Percentiles rank a stretch among this genome's conserved stretches.
phyloP scores from a whole-genome alignment of 495 filamentous ascomycete genomes.

The Penicillium angulare region DNA sequence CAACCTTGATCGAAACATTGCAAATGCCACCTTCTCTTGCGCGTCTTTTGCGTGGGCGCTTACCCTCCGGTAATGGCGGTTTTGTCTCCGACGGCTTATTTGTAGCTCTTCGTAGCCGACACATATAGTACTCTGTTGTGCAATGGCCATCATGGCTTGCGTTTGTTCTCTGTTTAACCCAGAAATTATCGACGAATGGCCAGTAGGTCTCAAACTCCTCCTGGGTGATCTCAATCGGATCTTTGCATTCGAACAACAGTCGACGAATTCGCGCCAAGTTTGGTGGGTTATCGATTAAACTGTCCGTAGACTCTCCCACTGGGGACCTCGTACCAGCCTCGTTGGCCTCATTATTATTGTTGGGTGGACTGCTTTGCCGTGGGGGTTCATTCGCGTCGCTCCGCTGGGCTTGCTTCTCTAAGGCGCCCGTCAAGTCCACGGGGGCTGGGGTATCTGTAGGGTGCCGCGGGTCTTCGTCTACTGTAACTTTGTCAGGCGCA shows the following conservation, averaged over 20 bases:
- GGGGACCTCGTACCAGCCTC: too few relatives aligned
- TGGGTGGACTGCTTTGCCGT: background rate
- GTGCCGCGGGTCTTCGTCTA: slow-evolving; percentile 10
- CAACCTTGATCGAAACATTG: slow-evolving; percentile 52
- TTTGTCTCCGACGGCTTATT: slow-evolving; percentile 42
- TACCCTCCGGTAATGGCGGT: slow-evolving; percentile 48
- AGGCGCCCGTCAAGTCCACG: slow-evolving; percentile 26
- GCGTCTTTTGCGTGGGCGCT: slow-evolving; percentile 48
- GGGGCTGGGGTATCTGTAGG: slow-evolving; percentile 3
- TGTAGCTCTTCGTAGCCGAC: slow-evolving; percentile 46
- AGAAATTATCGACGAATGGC: slow-evolving; percentile 56
- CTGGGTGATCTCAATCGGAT: slow-evolving; percentile 51
- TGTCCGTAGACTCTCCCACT: slow-evolving; percentile 11
- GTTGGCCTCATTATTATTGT: background rate
- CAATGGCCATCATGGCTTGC: slow-evolving; percentile 49
- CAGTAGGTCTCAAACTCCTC: slow-evolving; percentile 54
- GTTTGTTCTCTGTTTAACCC: slow-evolving; percentile 52
- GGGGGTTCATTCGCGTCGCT: slow-evolving; percentile 3
- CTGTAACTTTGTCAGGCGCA: slow-evolving; percentile 7
- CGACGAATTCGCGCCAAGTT: slow-evolving; percentile 46
- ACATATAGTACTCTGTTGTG: slow-evolving; percentile 54
- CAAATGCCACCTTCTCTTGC: slow-evolving; percentile 51
- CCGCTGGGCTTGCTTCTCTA: slow-evolving; percentile 22
- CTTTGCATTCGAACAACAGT: slow-evolving; percentile 50
- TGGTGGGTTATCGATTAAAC: slow-evolving; percentile 44